Evolutionary conservation across 495 filamentous ascomycete species (phyloP).

Genomic region (Penicillium bovifimosum): DNA sequence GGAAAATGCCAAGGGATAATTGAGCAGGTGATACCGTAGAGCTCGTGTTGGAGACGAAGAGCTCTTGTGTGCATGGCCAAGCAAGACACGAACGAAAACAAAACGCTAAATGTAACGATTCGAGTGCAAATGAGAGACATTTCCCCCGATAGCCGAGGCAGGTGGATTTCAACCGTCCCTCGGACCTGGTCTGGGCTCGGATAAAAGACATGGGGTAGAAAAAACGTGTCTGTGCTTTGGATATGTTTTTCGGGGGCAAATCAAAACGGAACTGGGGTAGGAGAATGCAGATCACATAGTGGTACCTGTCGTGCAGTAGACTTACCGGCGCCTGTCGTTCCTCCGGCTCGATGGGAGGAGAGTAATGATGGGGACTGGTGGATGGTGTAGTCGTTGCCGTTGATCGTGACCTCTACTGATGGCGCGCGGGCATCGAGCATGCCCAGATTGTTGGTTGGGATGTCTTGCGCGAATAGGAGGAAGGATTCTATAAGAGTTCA

Average conservation of each 20-base stretch:
- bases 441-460: slow-evolving; percentile 75
- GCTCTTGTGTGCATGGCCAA: too few relatives aligned
- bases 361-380: slow-evolving; percentile 82
- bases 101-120: background rate
- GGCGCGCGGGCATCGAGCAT: slow-evolving; percentile 69
- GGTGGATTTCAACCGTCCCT: background rate
- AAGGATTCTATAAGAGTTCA: slow-evolving; percentile 63
- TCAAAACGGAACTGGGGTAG: background rate
- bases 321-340: slow-evolving; percentile 87
- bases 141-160: background rate
- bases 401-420: slow-evolving; percentile 62
- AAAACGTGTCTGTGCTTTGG: slow-evolving; percentile 1
- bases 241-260: background rate
- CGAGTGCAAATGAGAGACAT: slow-evolving; percentile 1
- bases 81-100: background rate
- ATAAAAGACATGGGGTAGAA: slow-evolving; percentile 1
- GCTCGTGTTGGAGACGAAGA: background rate
- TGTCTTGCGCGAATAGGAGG: slow-evolving; percentile 69
- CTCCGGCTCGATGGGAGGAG: slow-evolving; percentile 66
- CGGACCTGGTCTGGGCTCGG: slow-evolving; percentile 1
- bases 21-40: background rate
- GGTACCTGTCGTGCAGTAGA: background rate
- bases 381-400: slow-evolving; percentile 65
- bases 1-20: background rate
- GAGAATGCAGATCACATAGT: slow-evolving; percentile 1